Evolutionary conservation across 345 rosid genomes (phyloP).

Genomic region (Sonneratia caseolaris): DNA sequence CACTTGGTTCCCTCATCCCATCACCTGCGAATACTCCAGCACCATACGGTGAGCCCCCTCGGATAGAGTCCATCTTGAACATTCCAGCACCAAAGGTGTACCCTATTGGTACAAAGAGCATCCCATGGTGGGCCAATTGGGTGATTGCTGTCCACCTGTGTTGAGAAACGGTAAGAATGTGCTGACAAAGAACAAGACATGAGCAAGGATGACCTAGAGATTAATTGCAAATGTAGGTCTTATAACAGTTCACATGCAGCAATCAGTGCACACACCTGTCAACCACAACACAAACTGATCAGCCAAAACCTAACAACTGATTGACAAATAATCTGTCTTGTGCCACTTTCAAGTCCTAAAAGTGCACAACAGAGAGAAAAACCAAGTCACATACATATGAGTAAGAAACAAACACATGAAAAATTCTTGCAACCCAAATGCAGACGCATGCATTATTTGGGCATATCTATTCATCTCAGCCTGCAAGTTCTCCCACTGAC

Average conservation of each 20-base stretch:
- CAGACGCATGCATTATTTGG: neutral
- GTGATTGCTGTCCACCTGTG: constrained; percentile 67
- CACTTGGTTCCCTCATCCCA: constrained; percentile 40
- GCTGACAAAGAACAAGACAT: neutral
- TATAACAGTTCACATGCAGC: too few relatives aligned
- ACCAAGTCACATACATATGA: neutral
- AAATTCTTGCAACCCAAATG: neutral
- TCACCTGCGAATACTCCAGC: constrained; percentile 55
- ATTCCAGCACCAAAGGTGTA: constrained; percentile 56
- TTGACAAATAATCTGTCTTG: neutral
- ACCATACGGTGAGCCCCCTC: constrained; percentile 56
- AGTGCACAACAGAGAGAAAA: neutral
- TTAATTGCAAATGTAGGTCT: neutral
- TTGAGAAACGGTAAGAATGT: neutral
- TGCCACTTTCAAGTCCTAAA: neutral
- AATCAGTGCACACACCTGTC: neutral
- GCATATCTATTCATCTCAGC: neutral
- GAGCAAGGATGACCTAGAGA: neutral
- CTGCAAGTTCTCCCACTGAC: too few relatives aligned
- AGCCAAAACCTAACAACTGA: neutral
- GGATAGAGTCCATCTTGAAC: constrained; percentile 40
- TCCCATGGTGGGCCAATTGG: constrained; percentile 53
- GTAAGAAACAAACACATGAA: too few relatives aligned
- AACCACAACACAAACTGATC: neutral
- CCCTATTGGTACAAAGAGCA: constrained; percentile 52